phyloP scores from a whole-genome alignment of 202 grass and related monocot species.

The Eragrostis tef region DNA sequence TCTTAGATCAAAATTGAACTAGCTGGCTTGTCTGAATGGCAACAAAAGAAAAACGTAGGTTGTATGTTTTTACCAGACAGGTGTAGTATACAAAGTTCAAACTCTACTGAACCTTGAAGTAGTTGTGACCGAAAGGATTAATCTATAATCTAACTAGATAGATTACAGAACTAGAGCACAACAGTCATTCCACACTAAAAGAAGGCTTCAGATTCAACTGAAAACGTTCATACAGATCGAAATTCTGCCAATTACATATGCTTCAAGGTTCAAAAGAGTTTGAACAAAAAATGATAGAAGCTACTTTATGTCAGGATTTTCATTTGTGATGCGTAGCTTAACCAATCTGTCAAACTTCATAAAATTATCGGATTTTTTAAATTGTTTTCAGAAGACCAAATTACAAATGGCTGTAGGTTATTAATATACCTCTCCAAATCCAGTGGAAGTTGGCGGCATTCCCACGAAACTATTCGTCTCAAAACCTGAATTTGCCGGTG shows the following conservation, averaged over 20 bases:
- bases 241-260: no score
- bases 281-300: background rate
- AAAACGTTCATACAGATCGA: background rate
- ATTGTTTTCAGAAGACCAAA: background rate
- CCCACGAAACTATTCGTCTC: constrained; percentile 58
- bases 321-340: background rate
- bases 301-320: background rate
- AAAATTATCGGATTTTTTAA: background rate
- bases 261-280: no score
- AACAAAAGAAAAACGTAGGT: no score
- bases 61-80: background rate
- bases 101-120: no score
- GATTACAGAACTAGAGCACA: constrained; percentile 21
- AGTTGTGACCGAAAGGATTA: background rate
- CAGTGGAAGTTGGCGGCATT: constrained; percentile 54
- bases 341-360: background rate
- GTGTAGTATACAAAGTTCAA: background rate
- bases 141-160: constrained; percentile 1
- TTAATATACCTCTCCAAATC: constrained; percentile 58
- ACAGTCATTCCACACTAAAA: constrained; percentile 10
- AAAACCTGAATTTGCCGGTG: constrained; percentile 66
- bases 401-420: constrained; percentile 5
- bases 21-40: no score
- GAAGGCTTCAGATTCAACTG: constrained; percentile 35
- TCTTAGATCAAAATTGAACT: no score